These are phyloP conservation scores for Termitomyces sp. DNA, from an alignment of 1,284 basidiomycete species.

Conservation along the genomic window DNA sequence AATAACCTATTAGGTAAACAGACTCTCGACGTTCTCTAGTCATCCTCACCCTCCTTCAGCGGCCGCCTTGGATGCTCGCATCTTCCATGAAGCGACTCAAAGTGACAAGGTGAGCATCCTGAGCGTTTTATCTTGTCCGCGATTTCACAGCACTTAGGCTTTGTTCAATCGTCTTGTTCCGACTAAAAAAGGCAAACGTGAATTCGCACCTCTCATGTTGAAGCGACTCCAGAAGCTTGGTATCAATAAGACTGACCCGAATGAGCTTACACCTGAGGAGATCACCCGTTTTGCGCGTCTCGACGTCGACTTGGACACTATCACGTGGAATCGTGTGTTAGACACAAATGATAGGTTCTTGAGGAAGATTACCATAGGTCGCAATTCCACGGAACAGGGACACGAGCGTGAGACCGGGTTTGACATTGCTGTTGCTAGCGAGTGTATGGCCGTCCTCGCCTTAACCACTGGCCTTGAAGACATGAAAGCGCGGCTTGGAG, in stretches of 20 bases:
- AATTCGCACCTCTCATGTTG: conserved; percentile 95
- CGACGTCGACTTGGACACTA: conserved; percentile 87
- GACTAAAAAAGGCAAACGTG: conserved; percentile 89
- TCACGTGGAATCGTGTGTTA: conserved; percentile 97
- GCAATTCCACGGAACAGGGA: conserved; percentile 87
- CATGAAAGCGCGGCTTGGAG: conserved; percentile 88
- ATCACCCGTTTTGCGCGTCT: conserved; percentile 86
- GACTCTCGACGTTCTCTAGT: background rate
- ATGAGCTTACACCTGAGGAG: conserved; percentile 91
- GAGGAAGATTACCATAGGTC: conserved; percentile 91
- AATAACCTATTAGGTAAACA: conserved; percentile 86
- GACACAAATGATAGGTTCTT: conserved; percentile 98
- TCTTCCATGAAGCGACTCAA: conserved; percentile 97
- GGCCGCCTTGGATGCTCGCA: conserved; percentile 94
- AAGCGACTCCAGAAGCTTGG: conserved; percentile 93
- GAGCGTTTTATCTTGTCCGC: background rate
- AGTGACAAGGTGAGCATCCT: conserved; percentile 69
- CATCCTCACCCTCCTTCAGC: conserved; percentile 41
- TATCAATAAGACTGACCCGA: conserved; percentile 91
- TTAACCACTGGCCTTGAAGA: conserved; percentile 85
- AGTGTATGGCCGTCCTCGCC: conserved; percentile 98
- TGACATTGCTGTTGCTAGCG: conserved; percentile 96
- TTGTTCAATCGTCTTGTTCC: conserved; percentile 93
- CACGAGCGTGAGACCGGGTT: conserved; percentile 88
- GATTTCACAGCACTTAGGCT: conserved; percentile 36